Base-by-base conservation (phyloP, 495 filamentous ascomycete species). In the Xylaria castorea region DNA sequence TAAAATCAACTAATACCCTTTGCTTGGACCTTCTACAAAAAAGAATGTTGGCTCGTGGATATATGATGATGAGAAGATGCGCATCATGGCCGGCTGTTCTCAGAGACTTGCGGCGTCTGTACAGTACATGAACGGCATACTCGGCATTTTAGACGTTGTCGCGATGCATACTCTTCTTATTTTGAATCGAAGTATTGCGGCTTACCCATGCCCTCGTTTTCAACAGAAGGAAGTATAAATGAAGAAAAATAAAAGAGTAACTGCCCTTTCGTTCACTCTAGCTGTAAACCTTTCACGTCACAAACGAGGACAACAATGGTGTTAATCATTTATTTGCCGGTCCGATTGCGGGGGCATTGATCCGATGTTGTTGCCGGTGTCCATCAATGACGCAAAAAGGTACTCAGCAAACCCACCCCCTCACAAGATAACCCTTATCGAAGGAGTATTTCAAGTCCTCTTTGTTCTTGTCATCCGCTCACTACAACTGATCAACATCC, bases 341-440 rank as follows among this genome's bases (percentile, higher is more conserved):
- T 30, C 38, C 61, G 22, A 64, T 27, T 44, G 61, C 61, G 61
- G 61, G 36, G 36, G 38, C 3, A 2, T 64, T 34, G 1, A 7
- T 44, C 38, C 38, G 38, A 64, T 44, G 38, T 40, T 16, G 61
- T 64, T 2, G 42, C 40, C 63, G 42, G 40, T 16, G 25, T 48
- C 62, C 6, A 12, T 4, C 6, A 48, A 66, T 66, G 63, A 66
- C 63, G 63, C 42, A 66, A 46, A 48, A 66, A 32, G 48, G 27
- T 16, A 40, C 63, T 66, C 63, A 48, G 27, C 38, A 38, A 63
- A 25, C 18, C 38, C 38, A 63, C 20, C 61, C 63, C 63, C 63
- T 66, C 63, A 66, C 25, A 50, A 16, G 63, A 66, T 46, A 66
- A 34, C 14, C 63, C 63, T 34, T 66, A 30, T 66, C 30, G 63